Percentiles rank a stretch among this genome's conserved stretches.
phyloP scores from a whole-genome alignment of 495 filamentous ascomycete species.

The Penicillium ucsense region DNA sequence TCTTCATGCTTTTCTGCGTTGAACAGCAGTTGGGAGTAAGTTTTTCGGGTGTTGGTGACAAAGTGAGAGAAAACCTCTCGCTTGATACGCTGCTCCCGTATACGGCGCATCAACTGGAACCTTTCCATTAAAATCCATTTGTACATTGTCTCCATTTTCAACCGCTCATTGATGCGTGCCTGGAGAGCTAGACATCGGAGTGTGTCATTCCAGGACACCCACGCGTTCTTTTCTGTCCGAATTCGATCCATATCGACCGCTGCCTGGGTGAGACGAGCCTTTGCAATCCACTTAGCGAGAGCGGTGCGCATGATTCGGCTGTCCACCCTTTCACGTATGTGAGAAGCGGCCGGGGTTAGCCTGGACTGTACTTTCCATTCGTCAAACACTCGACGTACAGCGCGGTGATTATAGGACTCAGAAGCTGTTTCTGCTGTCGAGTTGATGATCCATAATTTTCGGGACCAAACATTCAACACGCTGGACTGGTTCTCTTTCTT shows the following conservation, averaged over 20 bases:
- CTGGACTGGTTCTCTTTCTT: conserved; percentile 16
- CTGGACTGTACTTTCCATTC: conserved; percentile 34
- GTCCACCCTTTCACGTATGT: conserved; percentile 37
- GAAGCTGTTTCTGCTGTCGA: conserved; percentile 24
- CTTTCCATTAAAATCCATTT: conserved; percentile 54
- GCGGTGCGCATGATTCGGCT: conserved; percentile 38
- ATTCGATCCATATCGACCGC: conserved; percentile 44
- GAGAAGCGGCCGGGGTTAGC: conserved; percentile 38
- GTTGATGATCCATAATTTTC: conserved; percentile 19
- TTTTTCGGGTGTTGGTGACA: conserved; percentile 29
- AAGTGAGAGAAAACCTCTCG: conserved; percentile 34
- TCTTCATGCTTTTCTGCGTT: conserved; percentile 29
- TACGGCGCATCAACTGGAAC: conserved; percentile 41
- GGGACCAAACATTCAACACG: conserved; percentile 24
- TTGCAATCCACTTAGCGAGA: conserved; percentile 43
- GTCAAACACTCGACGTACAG: conserved; percentile 20
- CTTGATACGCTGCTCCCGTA: conserved; percentile 41
- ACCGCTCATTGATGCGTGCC: conserved; percentile 47
- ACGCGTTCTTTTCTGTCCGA: conserved; percentile 47
- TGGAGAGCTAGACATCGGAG: conserved; percentile 46
- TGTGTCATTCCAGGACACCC: conserved; percentile 58
- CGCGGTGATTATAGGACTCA: conserved; percentile 18
- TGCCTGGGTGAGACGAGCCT: conserved; percentile 38
- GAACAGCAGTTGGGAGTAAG: conserved; percentile 28
- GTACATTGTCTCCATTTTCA: conserved; percentile 50